These are phyloP conservation scores for Penicillium digitatum DNA, from an alignment of 2,329 filamentous ascomycete species.

Conservation along the genomic window DNA sequence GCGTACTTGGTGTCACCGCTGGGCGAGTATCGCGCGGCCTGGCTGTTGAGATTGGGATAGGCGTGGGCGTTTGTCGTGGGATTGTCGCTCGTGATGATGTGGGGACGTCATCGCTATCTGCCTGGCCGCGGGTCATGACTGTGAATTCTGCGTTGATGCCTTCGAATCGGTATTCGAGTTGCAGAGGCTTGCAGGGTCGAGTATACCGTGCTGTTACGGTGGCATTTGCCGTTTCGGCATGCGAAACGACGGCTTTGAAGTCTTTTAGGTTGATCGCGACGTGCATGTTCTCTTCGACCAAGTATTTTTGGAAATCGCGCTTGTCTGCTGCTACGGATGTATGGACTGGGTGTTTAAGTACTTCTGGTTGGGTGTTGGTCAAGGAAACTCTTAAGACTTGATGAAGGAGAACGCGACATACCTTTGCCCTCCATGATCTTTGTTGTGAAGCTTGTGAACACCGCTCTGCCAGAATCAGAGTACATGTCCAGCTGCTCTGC, in stretches of 20 bases:
- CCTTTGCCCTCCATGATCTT: constrained; percentile 60
- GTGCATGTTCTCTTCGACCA: constrained; percentile 57
- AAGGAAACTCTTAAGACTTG: not conserved
- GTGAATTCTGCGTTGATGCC: constrained; percentile 59
- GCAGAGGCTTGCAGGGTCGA: constrained; percentile 56
- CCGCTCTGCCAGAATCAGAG: constrained; percentile 54
- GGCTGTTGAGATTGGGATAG: constrained; percentile 19
- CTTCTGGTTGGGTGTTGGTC: constrained; percentile 42
- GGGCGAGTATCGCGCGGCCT: constrained; percentile 7
- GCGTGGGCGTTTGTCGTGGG: constrained; percentile 36
- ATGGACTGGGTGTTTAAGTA: constrained; percentile 61
- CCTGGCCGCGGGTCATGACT: constrained; percentile 61
- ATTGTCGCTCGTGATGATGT: constrained; percentile 40
- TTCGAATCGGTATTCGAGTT: constrained; percentile 55
- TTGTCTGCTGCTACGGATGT: constrained; percentile 61
- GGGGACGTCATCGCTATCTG: constrained; percentile 37
- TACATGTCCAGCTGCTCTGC: constrained; percentile 63
- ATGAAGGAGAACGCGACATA: constrained; percentile 19
- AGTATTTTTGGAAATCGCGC: constrained; percentile 59
- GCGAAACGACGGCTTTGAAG: constrained; percentile 61
- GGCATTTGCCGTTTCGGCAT: constrained; percentile 57
- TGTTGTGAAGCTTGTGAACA: constrained; percentile 64
- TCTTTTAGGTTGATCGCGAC: constrained; percentile 63
- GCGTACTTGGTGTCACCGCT: constrained; percentile 13
- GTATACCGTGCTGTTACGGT: constrained; percentile 57